Evolutionary conservation across 495 filamentous ascomycete species (phyloP).

Genomic region (Choiromyces venosus): DNA sequence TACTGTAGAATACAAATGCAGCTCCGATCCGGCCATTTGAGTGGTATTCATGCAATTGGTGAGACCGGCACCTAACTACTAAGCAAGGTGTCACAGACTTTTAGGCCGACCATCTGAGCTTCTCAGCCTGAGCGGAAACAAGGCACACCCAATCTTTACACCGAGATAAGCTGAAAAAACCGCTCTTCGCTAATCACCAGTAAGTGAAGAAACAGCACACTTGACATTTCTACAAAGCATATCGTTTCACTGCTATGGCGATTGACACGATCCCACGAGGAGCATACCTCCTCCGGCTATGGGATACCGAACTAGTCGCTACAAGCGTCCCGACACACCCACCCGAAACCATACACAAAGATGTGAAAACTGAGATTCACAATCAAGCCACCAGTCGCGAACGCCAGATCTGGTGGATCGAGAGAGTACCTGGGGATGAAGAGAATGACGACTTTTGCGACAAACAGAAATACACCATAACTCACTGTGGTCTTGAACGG

Average conservation of each 20-base stretch:
- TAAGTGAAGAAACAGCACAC: neutral
- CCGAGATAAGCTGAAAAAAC: no score
- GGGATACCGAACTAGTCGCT: neutral
- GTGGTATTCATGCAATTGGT: no score
- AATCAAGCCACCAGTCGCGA: neutral
- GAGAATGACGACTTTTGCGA: neutral
- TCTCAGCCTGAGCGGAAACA: no score
- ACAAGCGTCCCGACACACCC: neutral
- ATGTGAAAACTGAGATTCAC: neutral
- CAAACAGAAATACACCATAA: neutral
- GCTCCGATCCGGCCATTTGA: no score
- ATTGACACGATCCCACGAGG: neutral
- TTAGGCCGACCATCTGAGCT: no score
- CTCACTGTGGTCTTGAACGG: neutral
- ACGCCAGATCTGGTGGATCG: neutral
- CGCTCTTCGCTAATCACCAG: neutral
- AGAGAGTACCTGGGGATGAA: neutral
- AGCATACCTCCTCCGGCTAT: neutral
- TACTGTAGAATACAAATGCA: no score
- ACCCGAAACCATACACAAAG: neutral
- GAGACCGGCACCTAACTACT: no score
- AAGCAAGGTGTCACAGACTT: no score
- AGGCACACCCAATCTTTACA: no score
- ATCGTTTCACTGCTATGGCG: neutral
- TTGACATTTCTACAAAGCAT: neutral